These are phyloP conservation scores for Austroboletus niveus DNA, from an alignment of 1,284 basidiomycete genomes.

Conservation along the genomic window DNA sequence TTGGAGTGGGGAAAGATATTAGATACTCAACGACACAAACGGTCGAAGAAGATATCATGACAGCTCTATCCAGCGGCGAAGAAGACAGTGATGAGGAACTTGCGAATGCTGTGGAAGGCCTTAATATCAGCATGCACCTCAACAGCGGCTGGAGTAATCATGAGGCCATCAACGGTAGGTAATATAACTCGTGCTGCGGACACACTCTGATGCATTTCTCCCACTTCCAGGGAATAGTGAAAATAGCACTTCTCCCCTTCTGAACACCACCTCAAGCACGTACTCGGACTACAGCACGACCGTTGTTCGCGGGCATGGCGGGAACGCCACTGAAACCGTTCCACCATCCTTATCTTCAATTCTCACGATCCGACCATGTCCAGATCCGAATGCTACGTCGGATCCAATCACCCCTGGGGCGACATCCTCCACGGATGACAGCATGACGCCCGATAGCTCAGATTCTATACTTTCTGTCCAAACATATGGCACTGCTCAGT, in stretches of 20 bases:
- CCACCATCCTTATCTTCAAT: conserved; percentile 67
- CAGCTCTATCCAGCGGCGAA: conserved; percentile 43
- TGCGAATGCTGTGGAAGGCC: conserved; percentile 58
- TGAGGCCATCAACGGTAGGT: conserved; percentile 39
- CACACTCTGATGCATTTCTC: conserved; percentile 15
- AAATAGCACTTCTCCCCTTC: conserved; percentile 53
- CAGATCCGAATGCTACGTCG: conserved; percentile 44
- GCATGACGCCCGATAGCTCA: conserved; percentile 22
- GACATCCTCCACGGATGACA: conserved; percentile 30
- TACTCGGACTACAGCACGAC: conserved; percentile 67
- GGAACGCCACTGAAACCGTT: conserved; percentile 41
- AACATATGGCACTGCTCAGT: conserved; percentile 64
- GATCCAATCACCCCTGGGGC: conserved; percentile 34
- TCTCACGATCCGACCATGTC: conserved; percentile 62
- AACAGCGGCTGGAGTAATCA: conserved; percentile 45
- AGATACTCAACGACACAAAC: conserved; percentile 23
- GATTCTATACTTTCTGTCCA: conserved; percentile 61
- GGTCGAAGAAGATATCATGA: conserved; percentile 26
- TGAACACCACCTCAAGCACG: conserved; percentile 45
- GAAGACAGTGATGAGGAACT: conserved; percentile 63
- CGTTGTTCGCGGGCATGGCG: conserved; percentile 51
- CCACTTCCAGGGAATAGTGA: conserved; percentile 35
- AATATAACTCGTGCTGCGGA: conserved; percentile 10
- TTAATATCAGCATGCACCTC: conserved; percentile 50
- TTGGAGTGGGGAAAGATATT: conserved; percentile 65